phyloP scores from a whole-genome alignment of 306 rosid genomes.

The Pachyrhizus erosus region DNA sequence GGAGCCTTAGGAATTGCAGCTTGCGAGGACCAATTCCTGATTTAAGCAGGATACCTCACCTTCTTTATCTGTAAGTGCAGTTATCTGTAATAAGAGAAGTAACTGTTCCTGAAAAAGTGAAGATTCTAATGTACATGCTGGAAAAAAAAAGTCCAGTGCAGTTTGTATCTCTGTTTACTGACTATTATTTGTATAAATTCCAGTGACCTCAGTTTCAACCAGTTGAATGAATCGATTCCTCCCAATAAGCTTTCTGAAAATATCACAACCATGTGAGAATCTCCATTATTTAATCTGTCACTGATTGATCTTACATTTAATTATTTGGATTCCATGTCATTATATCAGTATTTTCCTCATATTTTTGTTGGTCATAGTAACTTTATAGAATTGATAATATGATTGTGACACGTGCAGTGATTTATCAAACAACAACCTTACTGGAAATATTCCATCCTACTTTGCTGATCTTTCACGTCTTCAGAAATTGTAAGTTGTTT shows the following conservation, averaged over 20 bases:
- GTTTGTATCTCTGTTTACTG: conserved; percentile 35
- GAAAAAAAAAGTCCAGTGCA: conserved; percentile 14
- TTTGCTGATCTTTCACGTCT: conserved; percentile 65
- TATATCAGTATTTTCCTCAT: background rate
- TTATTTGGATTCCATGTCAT: conserved; percentile 30
- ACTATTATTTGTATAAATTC: conserved; percentile 44
- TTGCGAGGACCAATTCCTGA: conserved; percentile 90
- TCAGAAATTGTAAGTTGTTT: conserved; percentile 75
- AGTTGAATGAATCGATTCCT: conserved; percentile 79
- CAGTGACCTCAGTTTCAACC: conserved; percentile 89
- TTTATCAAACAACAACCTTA: conserved; percentile 77
- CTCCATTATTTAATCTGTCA: conserved; percentile 37
- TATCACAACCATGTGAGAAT: conserved; percentile 87
- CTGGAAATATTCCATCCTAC: conserved; percentile 71
- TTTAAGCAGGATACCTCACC: conserved; percentile 64
- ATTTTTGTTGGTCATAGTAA: background rate
- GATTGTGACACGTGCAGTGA: conserved; percentile 54
- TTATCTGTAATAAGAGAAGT: conserved; percentile 36
- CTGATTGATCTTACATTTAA: conserved; percentile 13
- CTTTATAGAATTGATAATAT: conserved; percentile 14
- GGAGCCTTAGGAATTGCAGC: conserved; percentile 91
- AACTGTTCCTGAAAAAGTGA: conserved; percentile 1
- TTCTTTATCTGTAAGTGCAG: conserved; percentile 73
- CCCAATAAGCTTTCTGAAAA: conserved; percentile 56
- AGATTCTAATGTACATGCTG: conserved; percentile 1